Base-by-base conservation (phyloP, 164 flowering plant species). In the Vitis amurensis region DNA sequence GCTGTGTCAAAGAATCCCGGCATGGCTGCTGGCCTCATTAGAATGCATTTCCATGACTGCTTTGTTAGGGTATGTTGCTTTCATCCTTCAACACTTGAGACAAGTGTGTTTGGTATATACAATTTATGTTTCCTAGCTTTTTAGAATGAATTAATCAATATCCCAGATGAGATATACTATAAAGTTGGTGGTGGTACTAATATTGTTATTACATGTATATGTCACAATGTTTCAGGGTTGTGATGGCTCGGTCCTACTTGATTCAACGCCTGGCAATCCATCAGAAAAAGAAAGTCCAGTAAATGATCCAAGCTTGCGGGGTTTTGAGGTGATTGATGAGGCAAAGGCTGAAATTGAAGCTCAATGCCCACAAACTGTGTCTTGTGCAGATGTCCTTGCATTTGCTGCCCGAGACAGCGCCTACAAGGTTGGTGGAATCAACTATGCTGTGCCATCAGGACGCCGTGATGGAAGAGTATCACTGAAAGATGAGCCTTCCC, bases 361-460 rank as follows among this genome's bases (percentile, higher is more conserved):
- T 10, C 47, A 3, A 5, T 87, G 93, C 76, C 86, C 86, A 3
- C 17, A 67, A n/a, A 80, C 78, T 0, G 88, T 87, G 9, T 87
- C 93, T 0, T 89, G 93, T 29, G 76, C 93, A 0, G 93, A 89
- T 75, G 82, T 86, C 16, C 66, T 89, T 0, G 84, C 93, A 0
- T 84, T 87, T 9, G 89, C 91, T 0, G 88, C 91, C 4, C 80
- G 93, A 0, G 89, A 87, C 55, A 75, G 85, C 8, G 79, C 84
- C 55, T 51, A n/a, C 19, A 71, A 49, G 12, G 72, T 63, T 5
- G 84, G 87, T 11, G 77, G 79, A 7, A 77, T 79, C 49, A 67
- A 66, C 73, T 86, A 81, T 17, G 72, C 75, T 0, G 84, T 86
- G 0, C 84, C 85, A 0, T 58, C 84, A 0, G 89, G 91, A 0